These are phyloP conservation scores for Saturnispora saitoi DNA, from an alignment of 805 yeast genomes.

Conservation along the genomic window DNA sequence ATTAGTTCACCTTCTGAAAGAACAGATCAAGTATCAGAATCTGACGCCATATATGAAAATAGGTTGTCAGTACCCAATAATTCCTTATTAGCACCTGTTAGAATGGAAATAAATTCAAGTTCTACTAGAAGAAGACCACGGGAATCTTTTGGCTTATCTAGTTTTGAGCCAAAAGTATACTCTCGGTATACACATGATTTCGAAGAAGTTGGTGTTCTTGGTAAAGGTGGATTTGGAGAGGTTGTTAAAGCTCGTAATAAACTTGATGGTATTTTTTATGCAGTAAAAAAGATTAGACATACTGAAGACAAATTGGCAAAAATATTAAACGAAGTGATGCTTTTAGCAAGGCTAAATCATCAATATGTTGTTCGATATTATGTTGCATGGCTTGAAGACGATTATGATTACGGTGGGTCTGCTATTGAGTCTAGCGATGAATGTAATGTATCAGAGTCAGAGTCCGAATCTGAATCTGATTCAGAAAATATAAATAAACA, in stretches of 20 bases:
- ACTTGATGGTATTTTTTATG: conserved; percentile 90
- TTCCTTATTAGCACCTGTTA: neutral
- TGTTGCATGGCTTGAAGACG: conserved; percentile 95
- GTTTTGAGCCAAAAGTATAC: conserved; percentile 20
- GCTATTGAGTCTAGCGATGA: conserved; percentile 25
- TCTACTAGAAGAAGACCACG: conserved; percentile 14
- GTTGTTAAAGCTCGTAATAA: conserved; percentile 95
- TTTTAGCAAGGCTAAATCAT: conserved; percentile 85
- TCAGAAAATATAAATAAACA: conserved; percentile 20
- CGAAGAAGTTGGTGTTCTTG: conserved; percentile 86
- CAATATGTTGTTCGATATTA: conserved; percentile 94
- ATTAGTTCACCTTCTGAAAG: neutral
- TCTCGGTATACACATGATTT: conserved; percentile 89
- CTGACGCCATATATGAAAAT: neutral
- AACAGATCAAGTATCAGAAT: neutral
- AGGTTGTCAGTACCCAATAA: neutral
- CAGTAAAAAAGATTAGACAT: conserved; percentile 85
- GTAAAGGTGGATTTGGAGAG: conserved; percentile 96
- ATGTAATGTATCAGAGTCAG: conserved; percentile 19
- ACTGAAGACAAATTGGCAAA: conserved; percentile 70
- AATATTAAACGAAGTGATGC: conserved; percentile 82
- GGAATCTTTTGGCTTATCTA: conserved; percentile 24
- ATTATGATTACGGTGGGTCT: conserved; percentile 23
- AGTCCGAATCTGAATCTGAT: conserved; percentile 21
- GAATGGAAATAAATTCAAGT: neutral